A percentile compares a stretch with the other conserved stretches of the same genome.
These are phyloP conservation scores for Solanum chilense DNA, from an alignment of 257 asterid genomes.

Conservation along the genomic window DNA sequence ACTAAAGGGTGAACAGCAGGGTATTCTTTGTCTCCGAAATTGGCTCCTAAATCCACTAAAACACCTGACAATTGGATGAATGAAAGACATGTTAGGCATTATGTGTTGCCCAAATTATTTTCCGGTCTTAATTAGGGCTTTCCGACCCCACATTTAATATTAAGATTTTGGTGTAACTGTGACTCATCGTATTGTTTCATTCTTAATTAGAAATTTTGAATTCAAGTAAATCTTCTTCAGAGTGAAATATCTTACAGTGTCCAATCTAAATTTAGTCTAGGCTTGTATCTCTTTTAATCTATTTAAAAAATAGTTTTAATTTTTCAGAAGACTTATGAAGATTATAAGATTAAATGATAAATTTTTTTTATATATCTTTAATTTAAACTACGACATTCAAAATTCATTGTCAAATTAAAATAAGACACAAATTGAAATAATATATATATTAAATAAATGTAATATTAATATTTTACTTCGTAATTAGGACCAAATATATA, in stretches of 20 bases:
- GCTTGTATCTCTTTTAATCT: neutral
- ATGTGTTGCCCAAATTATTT: neutral
- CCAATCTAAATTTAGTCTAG: fast-evolving
- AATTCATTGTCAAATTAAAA: neutral
- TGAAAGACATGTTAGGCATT: slow-evolving; percentile 5
- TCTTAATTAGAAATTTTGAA: too few relatives aligned
- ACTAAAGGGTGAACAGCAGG: slow-evolving; percentile 25
- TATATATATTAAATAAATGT: too few relatives aligned
- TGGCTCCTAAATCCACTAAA: slow-evolving; percentile 49
- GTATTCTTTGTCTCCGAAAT: slow-evolving; percentile 31
- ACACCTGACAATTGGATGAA: slow-evolving; percentile 67
- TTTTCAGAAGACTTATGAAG: neutral
- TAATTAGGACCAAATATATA: neutral
- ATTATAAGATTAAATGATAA: neutral
- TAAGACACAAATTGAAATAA: too few relatives aligned
- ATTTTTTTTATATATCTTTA: neutral
- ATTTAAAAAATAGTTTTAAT: neutral
- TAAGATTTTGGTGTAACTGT: neutral
- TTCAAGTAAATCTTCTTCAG: fast-evolving
- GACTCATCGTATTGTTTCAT: fast-evolving
- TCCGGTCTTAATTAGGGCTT: neutral
- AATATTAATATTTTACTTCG: neutral
- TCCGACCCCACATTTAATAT: neutral
- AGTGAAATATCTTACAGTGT: fast-evolving
- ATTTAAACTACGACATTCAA: neutral